Conservation (phyloP, 2,329 filamentous ascomycete species). For the Claviceps pazoutovae region DNA sequence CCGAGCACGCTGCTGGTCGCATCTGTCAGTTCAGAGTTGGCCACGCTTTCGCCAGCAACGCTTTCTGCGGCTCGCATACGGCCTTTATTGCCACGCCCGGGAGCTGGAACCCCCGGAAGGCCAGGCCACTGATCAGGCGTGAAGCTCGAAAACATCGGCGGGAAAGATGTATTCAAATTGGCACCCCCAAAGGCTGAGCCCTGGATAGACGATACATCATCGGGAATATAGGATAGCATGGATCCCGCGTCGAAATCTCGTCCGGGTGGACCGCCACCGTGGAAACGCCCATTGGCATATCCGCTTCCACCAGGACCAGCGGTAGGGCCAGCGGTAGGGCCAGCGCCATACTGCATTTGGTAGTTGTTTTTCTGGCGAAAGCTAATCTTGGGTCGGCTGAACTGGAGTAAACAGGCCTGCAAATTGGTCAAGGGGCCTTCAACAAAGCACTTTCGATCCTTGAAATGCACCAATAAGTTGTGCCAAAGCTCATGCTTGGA, state of each 20-base stretch:
- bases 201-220: constrained; percentile 93
- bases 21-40: constrained; percentile 81
- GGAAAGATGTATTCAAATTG: constrained; percentile 61
- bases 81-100: constrained; percentile 52
- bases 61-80: constrained; percentile 59
- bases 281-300: constrained; percentile 27
- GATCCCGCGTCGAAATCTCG: constrained; percentile 66
- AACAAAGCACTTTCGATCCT: constrained; percentile 89
- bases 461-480: constrained; percentile 87
- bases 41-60: constrained; percentile 81
- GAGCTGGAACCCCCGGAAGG: constrained; percentile 47
- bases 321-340: constrained; percentile 14
- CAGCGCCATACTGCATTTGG: constrained; percentile 56
- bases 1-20: constrained; percentile 64
- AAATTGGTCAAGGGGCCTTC: constrained; percentile 91
- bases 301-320: constrained; percentile 21
- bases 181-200: constrained; percentile 80
- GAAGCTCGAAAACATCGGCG: constrained; percentile 91
- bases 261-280: constrained; percentile 23
- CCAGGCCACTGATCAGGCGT: constrained; percentile 78
- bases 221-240: constrained; percentile 87
- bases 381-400: constrained; percentile 81
- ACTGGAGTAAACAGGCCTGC: constrained; percentile 90
- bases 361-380: constrained; percentile 73
- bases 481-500: constrained; percentile 98